Percentiles rank a stretch among this genome's conserved stretches.
Conservation (phyloP, 441 rosid species). For the Geranium incanum region DNA sequence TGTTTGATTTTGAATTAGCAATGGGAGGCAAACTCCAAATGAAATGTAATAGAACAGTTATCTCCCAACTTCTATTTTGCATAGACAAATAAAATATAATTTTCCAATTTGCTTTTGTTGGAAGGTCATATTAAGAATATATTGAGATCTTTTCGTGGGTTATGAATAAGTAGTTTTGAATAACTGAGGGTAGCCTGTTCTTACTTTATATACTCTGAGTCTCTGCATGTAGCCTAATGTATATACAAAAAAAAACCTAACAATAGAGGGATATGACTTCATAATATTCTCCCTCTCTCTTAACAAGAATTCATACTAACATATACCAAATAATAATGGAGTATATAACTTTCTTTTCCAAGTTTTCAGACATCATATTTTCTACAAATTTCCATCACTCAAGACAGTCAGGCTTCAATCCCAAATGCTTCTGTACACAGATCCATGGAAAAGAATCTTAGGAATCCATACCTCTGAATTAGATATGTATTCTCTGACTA, state of each 20-base stretch:
- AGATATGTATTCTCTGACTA: conserved; percentile 85
- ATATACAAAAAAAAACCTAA: neutral
- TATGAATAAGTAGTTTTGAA: neutral
- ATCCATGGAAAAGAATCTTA: conserved; percentile 19
- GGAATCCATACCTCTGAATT: conserved; percentile 67
- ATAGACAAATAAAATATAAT: neutral
- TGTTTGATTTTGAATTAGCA: neutral
- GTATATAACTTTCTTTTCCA: neutral
- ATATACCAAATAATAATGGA: neutral
- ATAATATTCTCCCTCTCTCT: neutral
- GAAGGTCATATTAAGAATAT: neutral
- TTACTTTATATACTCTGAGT: neutral
- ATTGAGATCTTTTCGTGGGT: neutral
- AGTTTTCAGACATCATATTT: neutral
- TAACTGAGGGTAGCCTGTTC: neutral
- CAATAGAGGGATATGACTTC: neutral
- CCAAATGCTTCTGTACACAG: conserved; percentile 11
- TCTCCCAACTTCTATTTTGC: neutral
- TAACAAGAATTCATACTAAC: neutral
- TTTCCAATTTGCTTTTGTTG: neutral
- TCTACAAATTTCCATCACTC: neutral
- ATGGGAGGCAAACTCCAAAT: neutral
- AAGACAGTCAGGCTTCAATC: neutral
- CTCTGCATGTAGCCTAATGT: neutral
- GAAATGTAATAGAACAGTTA: neutral